These are phyloP conservation scores for Leptographium flavum DNA, from an alignment of 2,329 filamentous ascomycete species.

Conservation along the genomic window DNA sequence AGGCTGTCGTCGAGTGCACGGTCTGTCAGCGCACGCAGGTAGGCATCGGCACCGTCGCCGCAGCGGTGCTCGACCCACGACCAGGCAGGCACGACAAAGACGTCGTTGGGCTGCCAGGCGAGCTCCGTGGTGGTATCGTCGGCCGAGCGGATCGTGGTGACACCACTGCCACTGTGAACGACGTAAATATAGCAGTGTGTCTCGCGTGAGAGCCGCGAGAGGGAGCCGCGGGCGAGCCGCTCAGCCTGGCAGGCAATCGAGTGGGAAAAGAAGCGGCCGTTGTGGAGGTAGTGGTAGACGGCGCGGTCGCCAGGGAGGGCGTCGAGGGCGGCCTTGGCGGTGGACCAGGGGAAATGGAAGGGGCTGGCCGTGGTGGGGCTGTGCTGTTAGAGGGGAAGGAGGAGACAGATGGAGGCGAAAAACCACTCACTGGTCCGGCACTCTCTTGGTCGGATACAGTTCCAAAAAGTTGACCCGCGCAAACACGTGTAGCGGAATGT, in stretches of 20 bases:
- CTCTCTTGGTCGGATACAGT: constrained; percentile 20
- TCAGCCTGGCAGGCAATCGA: not conserved
- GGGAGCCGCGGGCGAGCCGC: not conserved
- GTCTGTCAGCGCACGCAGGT: too few species aligned
- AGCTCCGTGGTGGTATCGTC: too few species aligned
- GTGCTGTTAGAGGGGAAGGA: not conserved
- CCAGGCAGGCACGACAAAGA: too few species aligned
- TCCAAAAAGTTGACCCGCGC: constrained; percentile 40
- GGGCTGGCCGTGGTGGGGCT: not conserved
- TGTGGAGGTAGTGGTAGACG: not conserved
- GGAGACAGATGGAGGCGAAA: too few species aligned
- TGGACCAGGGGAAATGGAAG: not conserved
- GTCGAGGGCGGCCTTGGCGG: not conserved
- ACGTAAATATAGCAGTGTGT: too few species aligned
- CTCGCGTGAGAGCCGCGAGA: too few species aligned
- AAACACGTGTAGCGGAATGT: constrained; percentile 35
- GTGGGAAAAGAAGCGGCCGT: not conserved
- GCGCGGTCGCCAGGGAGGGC: not conserved
- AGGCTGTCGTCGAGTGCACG: too few species aligned
- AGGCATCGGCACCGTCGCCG: too few species aligned
- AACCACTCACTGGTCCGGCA: not conserved
- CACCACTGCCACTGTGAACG: too few species aligned
- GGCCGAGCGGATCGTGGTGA: not conserved
- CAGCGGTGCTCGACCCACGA: too few species aligned
- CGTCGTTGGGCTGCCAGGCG: too few species aligned